Evolutionary conservation across 2,329 filamentous ascomycete genomes (phyloP), one percentile per base, ranked within the genome.

Genomic region (Ceratocystis papillata): DNA sequence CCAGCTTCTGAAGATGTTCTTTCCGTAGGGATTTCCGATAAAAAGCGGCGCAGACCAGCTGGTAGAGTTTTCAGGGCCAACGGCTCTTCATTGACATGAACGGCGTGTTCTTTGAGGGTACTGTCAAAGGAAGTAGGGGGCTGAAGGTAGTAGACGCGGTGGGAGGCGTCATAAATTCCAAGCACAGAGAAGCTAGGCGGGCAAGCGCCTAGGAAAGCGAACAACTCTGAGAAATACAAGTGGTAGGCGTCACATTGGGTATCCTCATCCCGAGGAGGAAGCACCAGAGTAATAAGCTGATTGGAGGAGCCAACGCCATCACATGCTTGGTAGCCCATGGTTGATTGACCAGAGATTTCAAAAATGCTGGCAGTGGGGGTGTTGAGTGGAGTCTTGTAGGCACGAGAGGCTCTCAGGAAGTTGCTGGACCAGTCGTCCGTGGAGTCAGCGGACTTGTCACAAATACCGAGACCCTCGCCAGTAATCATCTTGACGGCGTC

Each of bases 141-240:
- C 17, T 68, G 67, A 12, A 68, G 64, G 41, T 68, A 68, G 61
- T 68, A 68, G 2, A 68, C 64, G 20, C 61, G 67, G 41, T 57
- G 67, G 30, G 64, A 66, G 22, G 67, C 67, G 33, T 68, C 67
- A 41, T 68, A 68, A 44, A 68, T 62, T 10, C 67, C 67, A 22
- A 68, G 64, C 1, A 66, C 62, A 3, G 64, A 68, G 25, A 68
- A 68, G 20, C 37, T 61, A 6, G 64, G 62, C 46, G 67, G 61
- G 45, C 64, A 68, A 17, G 64, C 64, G 12, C 62, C 45, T 8
- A 68, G 45, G 46, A 68, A 66, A 22, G 64, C 53, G 30, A 66
- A 68, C 6, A 68, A 25, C 25, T 68, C 67, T 41, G 63, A 61
- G 17, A 64, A 55, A 57, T 65, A 66, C 28, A 68, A 37, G 22